Conservation (phyloP, 179 eudicot species). For the Drosera spatulata region DNA sequence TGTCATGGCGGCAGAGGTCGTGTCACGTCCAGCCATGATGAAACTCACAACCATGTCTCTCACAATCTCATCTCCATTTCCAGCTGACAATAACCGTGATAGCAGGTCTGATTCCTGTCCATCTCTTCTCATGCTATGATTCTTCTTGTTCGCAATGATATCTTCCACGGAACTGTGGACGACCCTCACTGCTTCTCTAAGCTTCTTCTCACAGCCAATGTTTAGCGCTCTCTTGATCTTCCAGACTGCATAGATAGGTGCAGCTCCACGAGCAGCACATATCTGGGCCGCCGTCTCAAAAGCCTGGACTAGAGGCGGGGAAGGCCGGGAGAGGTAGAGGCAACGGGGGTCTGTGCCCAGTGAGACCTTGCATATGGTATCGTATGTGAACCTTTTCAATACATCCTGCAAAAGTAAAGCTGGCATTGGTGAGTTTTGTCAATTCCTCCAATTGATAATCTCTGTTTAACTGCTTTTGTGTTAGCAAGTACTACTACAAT, state of each 20-base stretch:
- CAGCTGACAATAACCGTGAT: slow-evolving; percentile 29
- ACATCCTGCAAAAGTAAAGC: slow-evolving; percentile 24
- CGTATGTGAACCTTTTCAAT: slow-evolving; percentile 40
- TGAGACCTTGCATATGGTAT: slow-evolving; percentile 39
- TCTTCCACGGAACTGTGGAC: slow-evolving; percentile 18
- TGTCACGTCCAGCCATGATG: slow-evolving; percentile 57
- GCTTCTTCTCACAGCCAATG: slow-evolving; percentile 34
- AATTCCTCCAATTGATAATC: too few relatives aligned
- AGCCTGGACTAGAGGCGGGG: slow-evolving; percentile 30
- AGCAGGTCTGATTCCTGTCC: slow-evolving; percentile 18
- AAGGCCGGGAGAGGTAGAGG: slow-evolving; percentile 26
- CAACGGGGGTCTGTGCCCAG: slow-evolving; percentile 45
- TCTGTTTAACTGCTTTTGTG: neutral
- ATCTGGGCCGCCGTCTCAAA: slow-evolving; percentile 46
- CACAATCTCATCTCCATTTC: slow-evolving; percentile 19
- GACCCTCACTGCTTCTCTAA: slow-evolving; percentile 21
- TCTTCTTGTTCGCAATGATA: slow-evolving; percentile 18
- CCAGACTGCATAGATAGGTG: slow-evolving; percentile 33
- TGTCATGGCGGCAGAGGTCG: slow-evolving; percentile 59
- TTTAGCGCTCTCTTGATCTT: slow-evolving; percentile 32
- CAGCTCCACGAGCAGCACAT: slow-evolving; percentile 34
- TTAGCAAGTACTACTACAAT: slow-evolving; percentile 14
- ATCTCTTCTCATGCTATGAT: neutral
- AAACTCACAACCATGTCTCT: slow-evolving; percentile 59
- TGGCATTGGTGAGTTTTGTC: neutral